Evolutionary conservation across 2,329 filamentous ascomycete genomes (phyloP), one percentile per base, ranked within the genome.

Genomic region (Sporothrix humicola): DNA sequence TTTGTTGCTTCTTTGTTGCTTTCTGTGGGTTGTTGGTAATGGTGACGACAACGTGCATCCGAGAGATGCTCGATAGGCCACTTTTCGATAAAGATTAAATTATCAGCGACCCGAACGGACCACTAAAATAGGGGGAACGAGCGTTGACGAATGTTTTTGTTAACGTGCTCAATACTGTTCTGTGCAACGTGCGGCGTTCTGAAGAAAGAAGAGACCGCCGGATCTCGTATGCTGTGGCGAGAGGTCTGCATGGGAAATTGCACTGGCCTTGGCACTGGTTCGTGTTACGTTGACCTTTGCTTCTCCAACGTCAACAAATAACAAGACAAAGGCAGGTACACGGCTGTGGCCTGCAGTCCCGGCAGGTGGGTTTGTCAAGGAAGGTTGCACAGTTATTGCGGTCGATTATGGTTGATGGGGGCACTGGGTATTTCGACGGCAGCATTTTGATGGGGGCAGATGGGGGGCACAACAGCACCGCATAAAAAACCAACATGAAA

Each of bases 191-290:
- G 20, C 31, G 15, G 31, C 3, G 5, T 17, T 6, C 13, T 61
- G 26, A 37, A 23, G 8, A 13, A 65, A 46, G 42, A 46, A 12
- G 26, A 42, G 59, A 46, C 2, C 9, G 31, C 31, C 7, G 31
- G 61, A 31, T 20, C 7, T 68, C 15, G 10, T n/a, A 46, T 12
- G 20, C 20, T 20, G 37, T 65, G 68, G 26, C 31, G 23, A 56
- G 66, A 26, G 50, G 68, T 56, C 68, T 58, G 37, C 68, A 46
- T 48, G 68, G 68, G 68, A 61, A 71, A 71, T 71, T 59, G 69
- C 8, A 3, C 37, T 26, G 7, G 54, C 4, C 69, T 58, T 61
- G 54, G 69, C 69, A 71, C 7, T 44, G 20, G 9, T 48, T 15
- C 26, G 23, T 59, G 56, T 48, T 46, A 15, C 59, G 7, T 46